Evolutionary conservation across 768 basidiomycete species (phyloP).

Genomic region (Phylloporus scabripes): DNA sequence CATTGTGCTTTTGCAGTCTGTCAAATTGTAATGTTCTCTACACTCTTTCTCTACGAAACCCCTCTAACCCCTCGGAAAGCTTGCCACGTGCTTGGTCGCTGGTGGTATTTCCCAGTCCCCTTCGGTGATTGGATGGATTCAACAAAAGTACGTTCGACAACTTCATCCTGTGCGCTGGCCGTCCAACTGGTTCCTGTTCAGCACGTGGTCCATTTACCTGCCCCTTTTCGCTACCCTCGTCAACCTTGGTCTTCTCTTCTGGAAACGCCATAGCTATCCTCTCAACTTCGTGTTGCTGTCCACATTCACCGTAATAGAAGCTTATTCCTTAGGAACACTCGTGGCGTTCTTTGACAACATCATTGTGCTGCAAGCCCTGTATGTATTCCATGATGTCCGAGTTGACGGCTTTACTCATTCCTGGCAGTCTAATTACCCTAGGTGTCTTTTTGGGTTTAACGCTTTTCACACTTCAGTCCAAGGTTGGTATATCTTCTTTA

Average conservation of each 20-base stretch:
- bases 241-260: constrained; percentile 77
- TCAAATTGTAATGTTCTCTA: constrained; percentile 55
- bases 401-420: constrained; percentile 7
- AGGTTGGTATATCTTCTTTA: constrained; percentile 41
- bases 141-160: constrained; percentile 48
- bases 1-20: constrained; percentile 43
- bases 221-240: constrained; percentile 74
- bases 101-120: constrained; percentile 62
- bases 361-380: constrained; percentile 85
- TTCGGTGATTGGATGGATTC: constrained; percentile 63
- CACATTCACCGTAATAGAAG: constrained; percentile 87
- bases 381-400: constrained; percentile 24
- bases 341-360: constrained; percentile 67
- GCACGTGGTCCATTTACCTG: constrained; percentile 76
- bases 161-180: constrained; percentile 1
- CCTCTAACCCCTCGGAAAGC: constrained; percentile 27
- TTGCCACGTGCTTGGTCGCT: constrained; percentile 76
- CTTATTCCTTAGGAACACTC: constrained; percentile 82
- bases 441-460: constrained; percentile 94
- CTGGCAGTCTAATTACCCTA: constrained; percentile 69
- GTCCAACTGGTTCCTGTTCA: constrained; percentile 24
- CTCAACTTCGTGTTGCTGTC: constrained; percentile 80
- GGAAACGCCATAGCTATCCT: constrained; percentile 90
- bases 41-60: not conserved
- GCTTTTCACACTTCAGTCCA: constrained; percentile 91